These are phyloP conservation scores for Zygnema circumcarinatum DNA, from an alignment of 139 green algal genomes.

Conservation along the genomic window DNA sequence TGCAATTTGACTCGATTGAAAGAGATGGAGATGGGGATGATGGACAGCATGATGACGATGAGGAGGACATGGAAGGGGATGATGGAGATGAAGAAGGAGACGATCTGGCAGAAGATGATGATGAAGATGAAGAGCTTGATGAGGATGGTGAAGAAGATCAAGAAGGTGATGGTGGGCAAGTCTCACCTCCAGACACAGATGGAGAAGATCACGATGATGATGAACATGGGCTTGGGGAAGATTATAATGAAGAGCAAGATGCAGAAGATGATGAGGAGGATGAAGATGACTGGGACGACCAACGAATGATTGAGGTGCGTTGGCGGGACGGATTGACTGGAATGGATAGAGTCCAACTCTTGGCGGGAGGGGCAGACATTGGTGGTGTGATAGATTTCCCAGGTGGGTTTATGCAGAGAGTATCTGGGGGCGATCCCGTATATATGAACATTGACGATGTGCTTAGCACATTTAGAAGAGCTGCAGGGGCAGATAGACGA, in stretches of 20 bases:
- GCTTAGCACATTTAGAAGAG: not conserved
- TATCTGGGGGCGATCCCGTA: not conserved
- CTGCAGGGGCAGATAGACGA: not conserved
- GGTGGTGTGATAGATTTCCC: conserved; percentile 36
- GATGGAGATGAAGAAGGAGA: conserved; percentile 56
- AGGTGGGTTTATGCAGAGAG: conserved; percentile 27
- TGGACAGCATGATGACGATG: conserved; percentile 38
- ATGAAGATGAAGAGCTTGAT: conserved; percentile 48
- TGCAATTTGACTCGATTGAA: not conserved
- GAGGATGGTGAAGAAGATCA: conserved; percentile 56
- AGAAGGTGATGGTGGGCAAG: conserved; percentile 48
- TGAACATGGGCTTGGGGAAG: conserved; percentile 45
- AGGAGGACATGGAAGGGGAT: conserved; percentile 60
- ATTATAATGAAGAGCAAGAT: not conserved
- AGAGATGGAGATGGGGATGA: conserved; percentile 54
- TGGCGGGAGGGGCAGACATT: conserved; percentile 19
- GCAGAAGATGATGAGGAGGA: conserved; percentile 60
- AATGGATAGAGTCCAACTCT: conserved; percentile 44
- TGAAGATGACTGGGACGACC: conserved; percentile 59
- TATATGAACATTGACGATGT: conserved; percentile 12
- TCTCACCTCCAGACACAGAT: conserved; percentile 6
- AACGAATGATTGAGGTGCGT: conserved; percentile 58
- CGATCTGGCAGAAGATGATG: conserved; percentile 62
- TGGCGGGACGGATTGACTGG: conserved; percentile 50
- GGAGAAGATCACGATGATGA: conserved; percentile 38